Percentiles rank a stretch among this genome's conserved stretches.
These are phyloP conservation scores for Microsporum ferrugineum DNA, from an alignment of 2,329 filamentous ascomycete genomes.

Conservation along the genomic window DNA sequence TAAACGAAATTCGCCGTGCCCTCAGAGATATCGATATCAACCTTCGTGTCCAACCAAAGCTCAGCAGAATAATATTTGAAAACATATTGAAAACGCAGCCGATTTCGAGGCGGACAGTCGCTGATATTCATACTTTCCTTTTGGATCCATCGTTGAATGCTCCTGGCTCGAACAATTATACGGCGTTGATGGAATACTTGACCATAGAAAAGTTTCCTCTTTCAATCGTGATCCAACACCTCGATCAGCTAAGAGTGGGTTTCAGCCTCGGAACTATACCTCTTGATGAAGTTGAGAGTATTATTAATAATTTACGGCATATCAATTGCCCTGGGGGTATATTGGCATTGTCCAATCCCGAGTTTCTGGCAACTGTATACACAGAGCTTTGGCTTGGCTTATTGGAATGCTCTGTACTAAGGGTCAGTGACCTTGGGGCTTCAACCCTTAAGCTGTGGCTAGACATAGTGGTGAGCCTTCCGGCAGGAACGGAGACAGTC, in stretches of 20 bases:
- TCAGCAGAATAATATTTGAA: slow-evolving; percentile 27
- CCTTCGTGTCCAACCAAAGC: slow-evolving; percentile 25
- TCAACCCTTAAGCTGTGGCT: slow-evolving; percentile 25
- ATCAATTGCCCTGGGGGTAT: slow-evolving; percentile 13
- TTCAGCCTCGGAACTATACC: slow-evolving; percentile 28
- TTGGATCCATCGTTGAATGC: slow-evolving; percentile 29
- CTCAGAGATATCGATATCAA: slow-evolving; percentile 23
- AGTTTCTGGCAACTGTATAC: slow-evolving; percentile 18
- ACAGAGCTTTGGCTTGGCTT: slow-evolving; percentile 29
- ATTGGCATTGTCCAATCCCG: slow-evolving; percentile 12
- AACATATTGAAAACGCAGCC: slow-evolving; percentile 19
- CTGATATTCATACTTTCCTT: slow-evolving; percentile 24
- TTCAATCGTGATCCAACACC: slow-evolving; percentile 14
- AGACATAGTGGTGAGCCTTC: slow-evolving; percentile 17
- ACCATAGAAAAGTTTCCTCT: slow-evolving; percentile 6
- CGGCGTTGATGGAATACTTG: slow-evolving; percentile 21
- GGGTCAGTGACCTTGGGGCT: slow-evolving; percentile 24
- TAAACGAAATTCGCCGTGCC: slow-evolving; percentile 22
- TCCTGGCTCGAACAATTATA: slow-evolving; percentile 27
- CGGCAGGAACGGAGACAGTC: slow-evolving; percentile 12
- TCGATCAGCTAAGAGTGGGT: slow-evolving; percentile 19
- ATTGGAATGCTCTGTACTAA: slow-evolving; percentile 25
- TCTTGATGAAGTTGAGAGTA: slow-evolving; percentile 23
- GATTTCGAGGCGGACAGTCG: slow-evolving; percentile 10
- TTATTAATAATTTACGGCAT: slow-evolving; percentile 22